Percentiles rank a stretch among this genome's conserved stretches.
phyloP scores from a whole-genome alignment of 495 filamentous ascomycete genomes.

The Neurospora sp. region DNA sequence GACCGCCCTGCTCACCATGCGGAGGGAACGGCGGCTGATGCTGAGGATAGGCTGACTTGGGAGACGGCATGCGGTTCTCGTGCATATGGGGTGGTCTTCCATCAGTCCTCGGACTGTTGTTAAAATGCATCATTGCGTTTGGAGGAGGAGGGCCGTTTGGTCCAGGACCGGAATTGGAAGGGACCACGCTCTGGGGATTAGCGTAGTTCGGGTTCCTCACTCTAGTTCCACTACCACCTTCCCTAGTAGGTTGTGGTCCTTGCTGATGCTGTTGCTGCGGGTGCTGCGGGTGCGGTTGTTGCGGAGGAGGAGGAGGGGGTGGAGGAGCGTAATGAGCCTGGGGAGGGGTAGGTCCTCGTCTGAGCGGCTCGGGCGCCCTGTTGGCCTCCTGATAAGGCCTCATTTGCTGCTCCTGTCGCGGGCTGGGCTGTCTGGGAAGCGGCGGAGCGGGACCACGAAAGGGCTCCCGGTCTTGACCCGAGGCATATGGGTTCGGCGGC shows the following conservation, averaged over 20 bases:
- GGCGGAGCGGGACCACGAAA: constrained; percentile 52
- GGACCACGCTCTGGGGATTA: constrained; percentile 43
- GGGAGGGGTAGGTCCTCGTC: constrained; percentile 37
- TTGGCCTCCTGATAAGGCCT: constrained; percentile 65
- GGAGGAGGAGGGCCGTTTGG: constrained; percentile 44
- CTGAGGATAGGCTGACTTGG: constrained; percentile 71
- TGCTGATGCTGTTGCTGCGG: constrained; percentile 26
- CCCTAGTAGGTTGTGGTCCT: constrained; percentile 18
- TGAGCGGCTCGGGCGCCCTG: constrained; percentile 32
- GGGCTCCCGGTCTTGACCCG: constrained; percentile 45
- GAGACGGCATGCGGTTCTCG: constrained; percentile 76
- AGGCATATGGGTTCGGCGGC: constrained; percentile 67
- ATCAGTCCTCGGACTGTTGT: constrained; percentile 75
- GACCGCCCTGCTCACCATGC: constrained; percentile 49
- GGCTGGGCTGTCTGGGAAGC: constrained; percentile 56
- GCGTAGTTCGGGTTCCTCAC: constrained; percentile 66
- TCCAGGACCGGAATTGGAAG: constrained; percentile 9
- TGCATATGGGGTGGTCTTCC: constrained; percentile 60
- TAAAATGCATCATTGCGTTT: constrained; percentile 67
- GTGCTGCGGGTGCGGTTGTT: constrained; percentile 36
- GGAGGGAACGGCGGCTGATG: constrained; percentile 66
- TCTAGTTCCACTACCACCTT: constrained; percentile 25
- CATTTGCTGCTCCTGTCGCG: constrained; percentile 60
- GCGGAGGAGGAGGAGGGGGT: constrained; percentile 47
- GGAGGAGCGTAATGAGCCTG: constrained; percentile 53